phyloP scores from a whole-genome alignment of 202 grass and related monocot genomes.

The Carex sylvatica region DNA sequence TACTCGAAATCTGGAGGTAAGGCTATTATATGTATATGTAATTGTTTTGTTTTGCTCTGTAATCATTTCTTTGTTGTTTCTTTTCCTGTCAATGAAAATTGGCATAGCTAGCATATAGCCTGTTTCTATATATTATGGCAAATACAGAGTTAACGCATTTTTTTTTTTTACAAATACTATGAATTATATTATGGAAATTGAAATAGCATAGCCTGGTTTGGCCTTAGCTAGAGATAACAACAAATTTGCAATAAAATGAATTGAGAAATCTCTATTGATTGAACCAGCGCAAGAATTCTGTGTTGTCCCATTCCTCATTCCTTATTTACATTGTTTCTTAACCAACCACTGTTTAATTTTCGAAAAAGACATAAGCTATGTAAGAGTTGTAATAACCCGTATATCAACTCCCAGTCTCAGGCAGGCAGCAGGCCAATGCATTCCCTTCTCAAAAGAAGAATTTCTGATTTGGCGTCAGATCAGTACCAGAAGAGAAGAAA shows the following conservation, averaged over 20 bases:
- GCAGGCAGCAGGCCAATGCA: not conserved
- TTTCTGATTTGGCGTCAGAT: not conserved
- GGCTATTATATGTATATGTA: not conserved
- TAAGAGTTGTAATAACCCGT: not conserved
- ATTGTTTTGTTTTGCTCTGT: not conserved
- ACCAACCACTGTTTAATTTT: not conserved
- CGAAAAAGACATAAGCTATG: not conserved
- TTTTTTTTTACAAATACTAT: too few species aligned
- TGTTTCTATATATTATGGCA: not conserved
- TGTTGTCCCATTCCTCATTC: not conserved
- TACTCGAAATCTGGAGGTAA: not conserved
- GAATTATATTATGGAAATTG: too few species aligned
- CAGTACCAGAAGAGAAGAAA: not conserved
- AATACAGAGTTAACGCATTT: too few species aligned
- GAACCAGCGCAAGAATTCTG: too few species aligned
- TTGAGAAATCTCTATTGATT: too few species aligned
- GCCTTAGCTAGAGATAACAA: too few species aligned
- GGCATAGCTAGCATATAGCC: not conserved
- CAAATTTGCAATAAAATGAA: too few species aligned
- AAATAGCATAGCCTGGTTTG: too few species aligned
- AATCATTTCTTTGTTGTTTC: not conserved
- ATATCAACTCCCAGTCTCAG: not conserved
- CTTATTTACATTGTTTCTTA: not conserved
- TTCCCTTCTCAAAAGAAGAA: not conserved
- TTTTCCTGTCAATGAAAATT: not conserved